Percentiles rank a stretch among this genome's conserved stretches.
Evolutionary conservation across 2,329 filamentous ascomycete species (phyloP).

Genomic region (Delphinella strobiligena): DNA sequence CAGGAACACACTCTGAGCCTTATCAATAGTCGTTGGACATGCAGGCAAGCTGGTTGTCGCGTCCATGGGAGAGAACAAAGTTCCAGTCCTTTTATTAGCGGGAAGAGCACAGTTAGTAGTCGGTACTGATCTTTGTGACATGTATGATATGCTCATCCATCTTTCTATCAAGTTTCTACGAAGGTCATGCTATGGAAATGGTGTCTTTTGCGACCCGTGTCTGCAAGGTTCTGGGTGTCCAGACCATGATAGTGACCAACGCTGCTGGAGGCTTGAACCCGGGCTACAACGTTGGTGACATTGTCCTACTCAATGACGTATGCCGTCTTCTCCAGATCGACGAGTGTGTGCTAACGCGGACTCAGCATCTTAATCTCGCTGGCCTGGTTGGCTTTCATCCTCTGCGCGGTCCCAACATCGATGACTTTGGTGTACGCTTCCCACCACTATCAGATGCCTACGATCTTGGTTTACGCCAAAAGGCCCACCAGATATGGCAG

Average conservation of each 20-base stretch:
- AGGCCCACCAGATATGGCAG: slow-evolving; percentile 46
- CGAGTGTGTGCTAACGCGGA: slow-evolving; percentile 10
- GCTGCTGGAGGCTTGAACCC: slow-evolving; percentile 54
- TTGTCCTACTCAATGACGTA: slow-evolving; percentile 54
- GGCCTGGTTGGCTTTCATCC: slow-evolving; percentile 50
- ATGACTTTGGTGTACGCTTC: slow-evolving; percentile 51
- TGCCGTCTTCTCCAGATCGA: slow-evolving; percentile 12
- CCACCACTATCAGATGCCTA: slow-evolving; percentile 55
- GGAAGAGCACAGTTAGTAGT: slow-evolving; percentile 50
- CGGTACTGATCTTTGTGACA: too few species aligned
- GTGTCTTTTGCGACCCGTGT: slow-evolving; percentile 54
- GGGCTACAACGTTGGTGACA: slow-evolving; percentile 52
- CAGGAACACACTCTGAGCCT: background rate
- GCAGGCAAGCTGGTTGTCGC: slow-evolving; percentile 55
- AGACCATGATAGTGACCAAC: slow-evolving; percentile 55
- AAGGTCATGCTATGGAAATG: slow-evolving; percentile 51
- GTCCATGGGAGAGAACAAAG: slow-evolving; percentile 39
- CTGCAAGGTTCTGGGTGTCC: slow-evolving; percentile 49
- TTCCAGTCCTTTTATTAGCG: slow-evolving; percentile 50
- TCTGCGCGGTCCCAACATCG: slow-evolving; percentile 49
- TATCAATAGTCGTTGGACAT: slow-evolving; percentile 36
- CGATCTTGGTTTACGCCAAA: slow-evolving; percentile 47
- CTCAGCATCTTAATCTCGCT: slow-evolving; percentile 50
- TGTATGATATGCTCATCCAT: slow-evolving; percentile 9
- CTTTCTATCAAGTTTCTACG: slow-evolving; percentile 45